phyloP scores from a whole-genome alignment of 306 rosid genomes.

The Vigna trinervia region DNA sequence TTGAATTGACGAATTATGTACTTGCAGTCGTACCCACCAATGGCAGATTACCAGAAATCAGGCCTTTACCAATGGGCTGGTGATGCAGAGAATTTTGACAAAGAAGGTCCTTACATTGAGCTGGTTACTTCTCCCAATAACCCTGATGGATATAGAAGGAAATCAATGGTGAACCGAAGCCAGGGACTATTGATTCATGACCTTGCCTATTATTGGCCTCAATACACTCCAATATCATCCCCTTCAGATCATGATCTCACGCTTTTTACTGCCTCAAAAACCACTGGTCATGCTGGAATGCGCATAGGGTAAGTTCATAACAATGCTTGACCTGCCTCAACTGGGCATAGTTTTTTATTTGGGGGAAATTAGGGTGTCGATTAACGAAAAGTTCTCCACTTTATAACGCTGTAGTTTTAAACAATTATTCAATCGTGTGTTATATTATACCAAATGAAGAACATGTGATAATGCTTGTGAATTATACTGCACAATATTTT shows the following conservation, averaged over 20 bases:
- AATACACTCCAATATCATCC: conserved; percentile 78
- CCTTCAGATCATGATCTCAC: conserved; percentile 69
- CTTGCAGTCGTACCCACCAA: conserved; percentile 77
- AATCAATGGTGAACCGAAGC: conserved; percentile 59
- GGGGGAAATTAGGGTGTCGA: background rate
- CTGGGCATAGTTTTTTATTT: background rate
- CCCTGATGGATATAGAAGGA: conserved; percentile 81
- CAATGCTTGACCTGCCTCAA: background rate
- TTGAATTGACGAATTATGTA: conserved; percentile 30
- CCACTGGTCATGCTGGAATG: conserved; percentile 89
- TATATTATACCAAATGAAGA: background rate
- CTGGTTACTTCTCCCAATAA: conserved; percentile 90
- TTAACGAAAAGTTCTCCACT: background rate
- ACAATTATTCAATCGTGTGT: background rate
- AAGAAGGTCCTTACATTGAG: conserved; percentile 77
- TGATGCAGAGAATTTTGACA: conserved; percentile 60
- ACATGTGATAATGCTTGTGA: background rate
- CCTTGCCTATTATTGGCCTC: conserved; percentile 96
- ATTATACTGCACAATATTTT: background rate
- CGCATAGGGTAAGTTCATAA: conserved; percentile 78
- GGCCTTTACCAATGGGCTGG: conserved; percentile 92
- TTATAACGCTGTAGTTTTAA: background rate
- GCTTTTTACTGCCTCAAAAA: conserved; percentile 82
- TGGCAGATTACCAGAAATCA: conserved; percentile 81
- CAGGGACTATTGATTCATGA: conserved; percentile 75